A percentile compares a stretch with the other conserved stretches of the same genome.
phyloP scores from a whole-genome alignment of 2,329 filamentous ascomycete species.

The Paraphoma sp. region DNA sequence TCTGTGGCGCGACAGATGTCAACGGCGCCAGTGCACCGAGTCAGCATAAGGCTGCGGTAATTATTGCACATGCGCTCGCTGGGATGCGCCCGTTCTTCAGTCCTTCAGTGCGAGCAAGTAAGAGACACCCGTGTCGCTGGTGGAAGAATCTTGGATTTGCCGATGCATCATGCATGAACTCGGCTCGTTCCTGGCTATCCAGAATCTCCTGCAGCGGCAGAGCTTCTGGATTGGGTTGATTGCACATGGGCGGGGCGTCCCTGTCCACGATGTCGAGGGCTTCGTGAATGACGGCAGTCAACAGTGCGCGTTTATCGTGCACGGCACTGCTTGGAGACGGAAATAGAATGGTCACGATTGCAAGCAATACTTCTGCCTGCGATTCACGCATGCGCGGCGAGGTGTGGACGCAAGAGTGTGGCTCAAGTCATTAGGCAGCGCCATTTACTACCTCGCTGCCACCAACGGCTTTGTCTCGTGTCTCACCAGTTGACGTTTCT shows the following conservation, averaged over 20 bases:
- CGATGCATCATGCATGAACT: not conserved
- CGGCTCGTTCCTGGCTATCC: not conserved
- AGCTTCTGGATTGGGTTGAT: conserved; percentile 3
- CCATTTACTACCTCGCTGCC: not conserved
- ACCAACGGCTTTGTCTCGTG: conserved; percentile 14
- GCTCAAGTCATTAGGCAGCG: conserved; percentile 15
- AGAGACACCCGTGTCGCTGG: not conserved
- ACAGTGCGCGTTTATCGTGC: not conserved
- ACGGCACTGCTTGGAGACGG: conserved; percentile 4
- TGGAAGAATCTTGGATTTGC: not conserved
- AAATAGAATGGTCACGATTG: conserved; percentile 4
- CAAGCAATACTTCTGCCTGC: conserved; percentile 23
- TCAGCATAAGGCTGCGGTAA: not conserved
- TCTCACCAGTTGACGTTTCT: conserved; percentile 23
- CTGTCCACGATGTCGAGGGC: not conserved
- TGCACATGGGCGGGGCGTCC: conserved; percentile 2
- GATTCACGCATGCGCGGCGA: conserved; percentile 4
- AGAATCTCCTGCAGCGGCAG: not conserved
- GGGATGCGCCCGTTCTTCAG: not conserved
- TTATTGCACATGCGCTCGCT: not conserved
- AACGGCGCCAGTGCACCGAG: not conserved
- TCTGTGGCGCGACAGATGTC: conserved; percentile 7
- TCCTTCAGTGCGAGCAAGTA: not conserved
- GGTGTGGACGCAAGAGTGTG: conserved; percentile 7
- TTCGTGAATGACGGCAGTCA: not conserved